phyloP scores from a whole-genome alignment of 2,329 filamentous ascomycete species.

The Fusarium sp. region DNA sequence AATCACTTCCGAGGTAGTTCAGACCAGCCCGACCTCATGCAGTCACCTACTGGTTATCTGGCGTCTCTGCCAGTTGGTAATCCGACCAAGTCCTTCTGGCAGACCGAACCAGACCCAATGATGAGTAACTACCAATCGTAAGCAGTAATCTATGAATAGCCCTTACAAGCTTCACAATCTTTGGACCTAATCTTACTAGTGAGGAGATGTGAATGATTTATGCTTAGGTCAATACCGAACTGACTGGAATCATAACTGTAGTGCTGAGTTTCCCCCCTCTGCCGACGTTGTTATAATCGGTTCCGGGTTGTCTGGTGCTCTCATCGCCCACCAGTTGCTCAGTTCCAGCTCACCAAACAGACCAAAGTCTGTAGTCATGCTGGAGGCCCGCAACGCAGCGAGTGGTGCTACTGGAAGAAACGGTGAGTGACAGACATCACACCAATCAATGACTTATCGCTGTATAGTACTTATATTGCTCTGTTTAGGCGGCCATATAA shows the following conservation, averaged over 20 bases:
- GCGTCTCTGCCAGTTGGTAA: neutral
- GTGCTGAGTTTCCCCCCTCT: neutral
- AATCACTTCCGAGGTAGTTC: neutral
- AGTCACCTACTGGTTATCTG: neutral
- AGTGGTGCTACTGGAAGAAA: neutral
- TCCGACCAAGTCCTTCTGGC: neutral
- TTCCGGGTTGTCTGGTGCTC: neutral
- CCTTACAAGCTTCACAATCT: neutral
- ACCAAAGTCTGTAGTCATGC: neutral
- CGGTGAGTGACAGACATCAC: neutral
- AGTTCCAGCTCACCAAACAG: neutral
- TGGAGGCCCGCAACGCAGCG: neutral
- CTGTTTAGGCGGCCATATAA: neutral
- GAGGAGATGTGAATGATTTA: no score
- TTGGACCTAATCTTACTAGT: neutral
- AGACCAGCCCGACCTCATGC: neutral
- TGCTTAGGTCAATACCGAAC: neutral
- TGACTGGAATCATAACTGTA: neutral
- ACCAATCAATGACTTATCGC: no score
- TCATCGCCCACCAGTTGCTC: neutral
- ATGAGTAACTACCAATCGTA: neutral
- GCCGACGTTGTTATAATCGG: neutral
- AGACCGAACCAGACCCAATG: neutral
- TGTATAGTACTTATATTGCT: neutral
- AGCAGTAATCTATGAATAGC: neutral